Evolutionary conservation across 192 early-diverging fungal species (phyloP).

Genomic region (Chytriomyces hyalinus): DNA sequence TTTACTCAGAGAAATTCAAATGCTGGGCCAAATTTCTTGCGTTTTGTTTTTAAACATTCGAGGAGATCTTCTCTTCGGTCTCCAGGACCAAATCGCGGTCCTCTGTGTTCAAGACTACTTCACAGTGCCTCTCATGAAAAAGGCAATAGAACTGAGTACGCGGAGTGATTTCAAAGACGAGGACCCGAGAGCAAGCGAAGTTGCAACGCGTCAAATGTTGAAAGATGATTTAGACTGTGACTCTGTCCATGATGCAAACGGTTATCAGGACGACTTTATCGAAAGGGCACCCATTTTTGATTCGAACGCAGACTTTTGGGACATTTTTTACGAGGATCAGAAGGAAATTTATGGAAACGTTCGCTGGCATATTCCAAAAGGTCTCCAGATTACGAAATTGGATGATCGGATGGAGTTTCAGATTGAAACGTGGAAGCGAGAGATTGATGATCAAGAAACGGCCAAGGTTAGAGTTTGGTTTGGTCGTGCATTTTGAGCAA

Average conservation of each 20-base stretch:
- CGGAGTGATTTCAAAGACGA: not conserved
- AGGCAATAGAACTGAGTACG: conserved; percentile 8
- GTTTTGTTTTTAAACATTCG: conserved; percentile 42
- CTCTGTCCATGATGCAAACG: conserved; percentile 19
- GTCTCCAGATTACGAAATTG: not conserved
- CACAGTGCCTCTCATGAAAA: conserved; percentile 20
- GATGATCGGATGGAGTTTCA: conserved; percentile 4
- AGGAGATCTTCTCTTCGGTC: conserved; percentile 44
- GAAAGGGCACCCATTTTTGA: conserved; percentile 49
- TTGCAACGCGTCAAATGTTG: not conserved
- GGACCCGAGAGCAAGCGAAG: not conserved
- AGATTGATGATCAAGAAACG: not conserved
- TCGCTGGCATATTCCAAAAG: conserved; percentile 35
- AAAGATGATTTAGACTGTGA: conserved; percentile 18
- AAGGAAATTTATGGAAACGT: conserved; percentile 17
- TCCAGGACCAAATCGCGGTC: conserved; percentile 36
- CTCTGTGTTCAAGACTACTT: conserved; percentile 44
- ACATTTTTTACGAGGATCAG: conserved; percentile 42
- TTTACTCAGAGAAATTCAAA: conserved; percentile 40
- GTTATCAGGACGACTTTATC: conserved; percentile 42
- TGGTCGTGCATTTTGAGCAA: not conserved
- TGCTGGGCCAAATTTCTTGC: conserved; percentile 34
- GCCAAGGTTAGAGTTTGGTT: conserved; percentile 9
- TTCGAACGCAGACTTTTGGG: conserved; percentile 53
- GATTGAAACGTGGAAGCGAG: not conserved